These are phyloP conservation scores for Vickermania ingenoplastis DNA, from an alignment of 208 protist species.

Conservation along the genomic window DNA sequence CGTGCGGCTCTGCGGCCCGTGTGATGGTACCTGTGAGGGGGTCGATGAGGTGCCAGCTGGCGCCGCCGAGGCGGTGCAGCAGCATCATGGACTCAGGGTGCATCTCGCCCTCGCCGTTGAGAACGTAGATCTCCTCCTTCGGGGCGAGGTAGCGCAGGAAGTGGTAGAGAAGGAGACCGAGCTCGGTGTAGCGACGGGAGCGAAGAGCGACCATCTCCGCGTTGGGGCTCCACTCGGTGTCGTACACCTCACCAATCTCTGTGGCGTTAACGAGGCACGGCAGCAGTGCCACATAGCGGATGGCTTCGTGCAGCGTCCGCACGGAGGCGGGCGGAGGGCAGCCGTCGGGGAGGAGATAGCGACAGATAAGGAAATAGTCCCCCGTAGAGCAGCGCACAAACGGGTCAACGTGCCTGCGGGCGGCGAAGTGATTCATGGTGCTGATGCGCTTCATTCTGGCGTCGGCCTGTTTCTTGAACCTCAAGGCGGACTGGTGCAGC, in stretches of 20 bases:
- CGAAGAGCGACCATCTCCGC: conserved; percentile 53
- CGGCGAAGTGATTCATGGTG: conserved; percentile 44
- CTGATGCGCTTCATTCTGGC: conserved; percentile 32
- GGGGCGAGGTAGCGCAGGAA: conserved; percentile 59
- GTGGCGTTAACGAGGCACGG: conserved; percentile 16
- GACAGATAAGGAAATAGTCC: conserved; percentile 57
- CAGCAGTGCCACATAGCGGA: conserved; percentile 68
- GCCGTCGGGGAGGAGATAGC: conserved; percentile 54
- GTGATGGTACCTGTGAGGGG: conserved; percentile 40
- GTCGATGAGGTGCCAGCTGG: conserved; percentile 54
- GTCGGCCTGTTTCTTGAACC: conserved; percentile 35
- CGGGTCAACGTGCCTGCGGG: conserved; percentile 42
- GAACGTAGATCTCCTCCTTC: conserved; percentile 36
- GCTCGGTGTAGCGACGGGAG: conserved; percentile 64
- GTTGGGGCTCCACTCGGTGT: conserved; percentile 60
- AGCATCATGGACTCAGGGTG: conserved; percentile 60
- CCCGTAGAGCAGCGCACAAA: conserved; percentile 71
- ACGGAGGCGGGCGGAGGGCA: conserved; percentile 41
- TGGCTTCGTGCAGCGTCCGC: conserved; percentile 49
- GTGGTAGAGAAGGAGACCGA: conserved; percentile 67
- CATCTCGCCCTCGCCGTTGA: conserved; percentile 43
- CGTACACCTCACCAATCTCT: neutral
- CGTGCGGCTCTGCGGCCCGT: conserved; percentile 34
- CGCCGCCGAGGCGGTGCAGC: conserved; percentile 42
- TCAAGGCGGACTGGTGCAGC: conserved; percentile 50